A percentile compares a stretch with the other conserved stretches of the same genome.
Conservation (phyloP, 192 early-diverging fungal genomes). For the Coemansia sp. region DNA sequence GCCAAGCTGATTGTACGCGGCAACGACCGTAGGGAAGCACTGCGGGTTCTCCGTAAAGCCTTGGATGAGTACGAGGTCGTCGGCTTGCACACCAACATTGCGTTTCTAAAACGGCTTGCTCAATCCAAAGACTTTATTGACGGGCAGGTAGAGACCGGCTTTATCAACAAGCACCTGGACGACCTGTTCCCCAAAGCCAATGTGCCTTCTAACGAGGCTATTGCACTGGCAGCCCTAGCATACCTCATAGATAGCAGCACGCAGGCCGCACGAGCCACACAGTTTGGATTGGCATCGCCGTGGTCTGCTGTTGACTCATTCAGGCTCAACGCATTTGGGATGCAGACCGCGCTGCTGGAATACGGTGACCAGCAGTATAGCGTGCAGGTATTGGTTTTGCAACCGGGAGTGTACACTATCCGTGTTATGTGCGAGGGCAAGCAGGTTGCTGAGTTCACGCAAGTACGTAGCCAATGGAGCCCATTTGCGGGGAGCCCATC, state of each 20-base stretch:
- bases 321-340: slow-evolving; percentile 44
- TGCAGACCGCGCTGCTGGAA: slow-evolving; percentile 19
- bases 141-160: slow-evolving; percentile 92
- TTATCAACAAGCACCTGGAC: slow-evolving; percentile 75
- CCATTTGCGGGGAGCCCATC: slow-evolving; percentile 29
- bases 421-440: slow-evolving; percentile 4
- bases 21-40: slow-evolving; percentile 74
- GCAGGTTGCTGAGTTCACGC: slow-evolving; percentile 9
- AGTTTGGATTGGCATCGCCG: slow-evolving; percentile 20
- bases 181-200: slow-evolving; percentile 58
- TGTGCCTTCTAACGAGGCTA: slow-evolving; percentile 31
- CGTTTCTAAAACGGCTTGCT: slow-evolving; percentile 78
- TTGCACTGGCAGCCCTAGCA: slow-evolving; percentile 69
- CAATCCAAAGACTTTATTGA: slow-evolving; percentile 78
- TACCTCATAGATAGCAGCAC: slow-evolving; percentile 39
- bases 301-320: slow-evolving; percentile 51
- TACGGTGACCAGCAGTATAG: slow-evolving; percentile 25
- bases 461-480: slow-evolving; percentile 24
- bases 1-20: slow-evolving; percentile 90
- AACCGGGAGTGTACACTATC: slow-evolving; percentile 18
- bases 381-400: slow-evolving; percentile 18
- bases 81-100: slow-evolving; percentile 90
- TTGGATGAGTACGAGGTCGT: slow-evolving; percentile 86
- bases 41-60: slow-evolving; percentile 75
- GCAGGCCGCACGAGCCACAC: slow-evolving; percentile 2